These are phyloP conservation scores for Corymbia citriodora DNA, from an alignment of 441 rosid genomes.

Conservation along the genomic window DNA sequence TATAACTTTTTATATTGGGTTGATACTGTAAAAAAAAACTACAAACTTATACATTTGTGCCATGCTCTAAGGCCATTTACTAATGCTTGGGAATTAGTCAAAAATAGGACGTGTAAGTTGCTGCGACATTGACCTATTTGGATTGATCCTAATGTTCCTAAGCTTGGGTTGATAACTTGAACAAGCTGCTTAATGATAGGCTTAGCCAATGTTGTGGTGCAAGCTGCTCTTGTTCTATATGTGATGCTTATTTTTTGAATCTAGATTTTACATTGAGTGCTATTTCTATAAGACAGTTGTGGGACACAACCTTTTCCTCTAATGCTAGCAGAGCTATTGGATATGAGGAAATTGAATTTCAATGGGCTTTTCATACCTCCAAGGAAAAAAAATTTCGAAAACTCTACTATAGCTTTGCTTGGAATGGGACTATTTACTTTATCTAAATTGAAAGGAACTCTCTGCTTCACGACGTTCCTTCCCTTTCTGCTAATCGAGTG, in stretches of 20 bases:
- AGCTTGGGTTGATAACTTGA: not conserved
- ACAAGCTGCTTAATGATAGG: not conserved
- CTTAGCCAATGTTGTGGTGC: fast-evolving
- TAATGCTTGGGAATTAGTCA: fast-evolving
- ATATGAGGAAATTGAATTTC: not conserved
- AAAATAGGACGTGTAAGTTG: too few species aligned
- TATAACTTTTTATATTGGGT: too few species aligned
- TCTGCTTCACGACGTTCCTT: not conserved
- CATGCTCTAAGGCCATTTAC: too few species aligned
- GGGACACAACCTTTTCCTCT: not conserved
- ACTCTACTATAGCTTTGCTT: not conserved
- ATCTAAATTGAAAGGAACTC: not conserved
- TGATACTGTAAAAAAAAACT: too few species aligned
- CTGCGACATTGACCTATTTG: too few species aligned
- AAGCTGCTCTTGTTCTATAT: not conserved
- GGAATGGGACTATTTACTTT: not conserved
- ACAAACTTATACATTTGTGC: too few species aligned
- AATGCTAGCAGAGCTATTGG: not conserved
- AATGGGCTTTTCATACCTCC: not conserved
- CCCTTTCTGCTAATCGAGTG: not conserved
- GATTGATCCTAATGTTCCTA: fast-evolving
- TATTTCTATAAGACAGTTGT: not conserved
- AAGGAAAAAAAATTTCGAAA: not conserved
- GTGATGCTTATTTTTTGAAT: not conserved
- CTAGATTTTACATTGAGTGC: not conserved